phyloP scores from a whole-genome alignment of 1,284 basidiomycete genomes.

The Puccinia hordei region DNA sequence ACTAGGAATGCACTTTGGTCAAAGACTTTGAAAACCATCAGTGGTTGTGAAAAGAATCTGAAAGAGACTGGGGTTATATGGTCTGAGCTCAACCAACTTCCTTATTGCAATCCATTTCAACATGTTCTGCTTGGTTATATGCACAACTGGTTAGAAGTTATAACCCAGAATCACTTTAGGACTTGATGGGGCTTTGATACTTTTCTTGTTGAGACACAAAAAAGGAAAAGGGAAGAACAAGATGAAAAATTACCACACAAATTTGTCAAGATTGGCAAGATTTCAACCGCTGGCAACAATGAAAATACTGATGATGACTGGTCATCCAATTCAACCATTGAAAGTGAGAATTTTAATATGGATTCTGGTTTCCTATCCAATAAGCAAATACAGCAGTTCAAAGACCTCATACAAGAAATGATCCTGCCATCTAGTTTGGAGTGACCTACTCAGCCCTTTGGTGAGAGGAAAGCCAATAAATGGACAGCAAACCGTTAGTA shows the following conservation, averaged over 20 bases:
- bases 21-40: background rate
- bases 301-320: background rate
- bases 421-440: background rate
- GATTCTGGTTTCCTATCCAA: constrained; percentile 6
- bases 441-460: background rate
- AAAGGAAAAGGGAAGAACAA: background rate
- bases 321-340: background rate
- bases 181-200: background rate
- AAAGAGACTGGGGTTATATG: constrained; percentile 8
- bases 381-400: constrained; percentile 15
- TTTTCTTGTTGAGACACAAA: background rate
- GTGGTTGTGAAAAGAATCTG: background rate
- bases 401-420: background rate
- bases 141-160: constrained; percentile 44
- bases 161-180: constrained; percentile 20
- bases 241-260: background rate
- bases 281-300: background rate
- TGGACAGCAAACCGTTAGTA: background rate
- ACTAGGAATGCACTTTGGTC: background rate
- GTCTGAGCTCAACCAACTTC: constrained; percentile 37
- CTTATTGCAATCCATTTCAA: constrained; percentile 9
- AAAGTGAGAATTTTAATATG: background rate
- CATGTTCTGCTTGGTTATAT: constrained; percentile 30
- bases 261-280: background rate
- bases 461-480: too few species aligned